phyloP scores from a whole-genome alignment of 108 stramenopile genomes.

The Conticribra weissflogii region DNA sequence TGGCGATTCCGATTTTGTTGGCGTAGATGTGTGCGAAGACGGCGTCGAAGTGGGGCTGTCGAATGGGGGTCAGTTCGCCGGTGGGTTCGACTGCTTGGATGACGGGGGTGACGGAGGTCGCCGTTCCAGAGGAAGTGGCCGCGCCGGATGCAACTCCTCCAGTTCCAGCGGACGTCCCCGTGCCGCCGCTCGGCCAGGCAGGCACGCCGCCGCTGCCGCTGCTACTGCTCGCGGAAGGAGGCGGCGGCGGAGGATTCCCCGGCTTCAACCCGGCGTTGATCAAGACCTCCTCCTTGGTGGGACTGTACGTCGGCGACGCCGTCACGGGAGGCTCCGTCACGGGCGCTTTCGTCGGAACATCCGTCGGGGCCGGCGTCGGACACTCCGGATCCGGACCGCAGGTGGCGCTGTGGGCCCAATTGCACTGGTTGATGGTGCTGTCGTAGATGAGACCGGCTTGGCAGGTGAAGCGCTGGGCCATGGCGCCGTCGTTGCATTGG shows the following conservation, averaged over 20 bases:
- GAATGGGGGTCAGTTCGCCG: not conserved
- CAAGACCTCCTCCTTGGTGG: not conserved
- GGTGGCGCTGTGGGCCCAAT: conserved; percentile 17
- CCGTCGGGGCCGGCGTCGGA: conserved; percentile 4
- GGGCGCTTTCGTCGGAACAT: not conserved
- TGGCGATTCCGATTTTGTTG: conserved; percentile 12
- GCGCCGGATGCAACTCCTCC: no score
- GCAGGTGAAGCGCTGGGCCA: conserved; percentile 11
- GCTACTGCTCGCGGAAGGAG: not conserved
- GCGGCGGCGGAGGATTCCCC: not conserved
- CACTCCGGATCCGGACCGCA: conserved; percentile 23
- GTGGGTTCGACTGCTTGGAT: not conserved
- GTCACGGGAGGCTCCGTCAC: not conserved
- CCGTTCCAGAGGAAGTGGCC: no score
- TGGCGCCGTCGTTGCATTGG: conserved; percentile 10
- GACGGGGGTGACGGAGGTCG: not conserved
- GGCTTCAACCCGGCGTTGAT: no score
- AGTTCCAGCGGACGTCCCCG: no score
- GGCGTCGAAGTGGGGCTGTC: conserved; percentile 2
- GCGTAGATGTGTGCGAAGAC: conserved; percentile 15
- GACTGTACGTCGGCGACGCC: not conserved
- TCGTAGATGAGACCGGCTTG: conserved; percentile 11
- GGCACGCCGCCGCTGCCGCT: not conserved
- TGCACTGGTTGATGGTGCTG: conserved; percentile 10
- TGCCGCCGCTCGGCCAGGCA: no score